Percentiles rank a stretch among this genome's conserved stretches.
Evolutionary conservation across 129 eudicot genomes (phyloP).

Genomic region (Flaveria sonorensis): DNA sequence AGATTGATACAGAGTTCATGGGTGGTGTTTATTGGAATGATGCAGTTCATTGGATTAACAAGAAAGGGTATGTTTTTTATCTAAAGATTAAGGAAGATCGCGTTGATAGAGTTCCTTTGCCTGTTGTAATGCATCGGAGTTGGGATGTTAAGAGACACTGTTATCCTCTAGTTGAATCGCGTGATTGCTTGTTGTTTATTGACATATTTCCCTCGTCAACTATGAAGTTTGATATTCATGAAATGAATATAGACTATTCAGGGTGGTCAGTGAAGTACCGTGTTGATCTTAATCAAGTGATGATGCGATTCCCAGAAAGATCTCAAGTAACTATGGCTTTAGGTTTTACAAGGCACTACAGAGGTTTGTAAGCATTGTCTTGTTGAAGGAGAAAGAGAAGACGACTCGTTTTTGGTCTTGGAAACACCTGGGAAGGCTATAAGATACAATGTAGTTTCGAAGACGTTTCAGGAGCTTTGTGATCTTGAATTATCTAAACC

Average conservation of each 20-base stretch:
- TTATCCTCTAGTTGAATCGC: conserved; percentile 43
- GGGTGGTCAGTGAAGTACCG: conserved; percentile 41
- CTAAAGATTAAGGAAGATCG: conserved; percentile 40
- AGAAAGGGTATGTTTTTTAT: conserved; percentile 23
- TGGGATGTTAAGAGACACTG: conserved; percentile 36
- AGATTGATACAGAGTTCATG: conserved; percentile 32
- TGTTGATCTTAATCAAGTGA: conserved; percentile 30
- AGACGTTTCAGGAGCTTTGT: conserved; percentile 38
- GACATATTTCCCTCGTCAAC: conserved; percentile 23
- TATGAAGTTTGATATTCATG: conserved; percentile 35
- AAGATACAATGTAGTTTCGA: conserved; percentile 32
- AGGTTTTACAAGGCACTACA: background rate
- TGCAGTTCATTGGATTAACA: conserved; percentile 48
- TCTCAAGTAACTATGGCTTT: background rate
- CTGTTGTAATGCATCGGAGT: conserved; percentile 11
- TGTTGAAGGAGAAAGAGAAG: conserved; percentile 35
- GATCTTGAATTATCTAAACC: conserved; percentile 27
- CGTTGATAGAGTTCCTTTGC: conserved; percentile 32
- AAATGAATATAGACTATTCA: conserved; percentile 38
- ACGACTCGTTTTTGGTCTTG: conserved; percentile 43
- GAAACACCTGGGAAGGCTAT: conserved; percentile 46
- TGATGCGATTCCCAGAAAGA: conserved; percentile 25
- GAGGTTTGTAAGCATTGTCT: conserved; percentile 26
- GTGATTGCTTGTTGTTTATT: conserved; percentile 47
- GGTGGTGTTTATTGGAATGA: conserved; percentile 55